Evolutionary conservation across 1,284 basidiomycete species (phyloP), one percentile per base, ranked within the genome.

Genomic region (Moniliella sp.): DNA sequence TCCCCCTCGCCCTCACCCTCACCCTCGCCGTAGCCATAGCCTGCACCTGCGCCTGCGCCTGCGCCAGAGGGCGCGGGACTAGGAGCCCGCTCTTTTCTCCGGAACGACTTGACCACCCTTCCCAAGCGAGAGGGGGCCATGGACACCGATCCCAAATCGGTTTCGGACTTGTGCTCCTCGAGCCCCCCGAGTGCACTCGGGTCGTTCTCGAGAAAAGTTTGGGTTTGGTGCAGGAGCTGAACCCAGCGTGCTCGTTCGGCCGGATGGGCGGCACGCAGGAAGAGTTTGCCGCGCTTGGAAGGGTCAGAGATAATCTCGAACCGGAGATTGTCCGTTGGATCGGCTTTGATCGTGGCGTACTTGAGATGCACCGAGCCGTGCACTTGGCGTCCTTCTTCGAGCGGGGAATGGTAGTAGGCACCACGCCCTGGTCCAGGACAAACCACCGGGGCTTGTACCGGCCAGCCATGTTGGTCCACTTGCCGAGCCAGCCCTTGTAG

Each of bases 381-480:
- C 31, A 75, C 76, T 1, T 82, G 75, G 19, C 86, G 66, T 7
- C 72, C 71, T 62, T 94, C 84, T 50, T 94, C 88, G 42, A 84
- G 82, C 49, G 84, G 80, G 48, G 78, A 76, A 18, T 79, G 77
- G 56, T 83, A 88, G 57, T 88, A 37, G 11, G 50, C 8, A 88
- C 63, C 18, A 78, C 67, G 4, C 83, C 88, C 39, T 79, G 73
- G 46, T 79, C 74, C 23, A 94, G 69, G 0, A 93, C 83, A 52
- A 94, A 91, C 83, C 86, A 94, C 0, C 88, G 69, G 0, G 78
- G 78, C 46, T 76, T 77, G 62, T 86, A 93, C 0, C 88, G 84
- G n/a, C n/a, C n/a, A n/a, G n/a, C n/a, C 25, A 86, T 75, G 48
- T 86, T 88, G 3, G 77, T 75, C 58, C 83, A 88, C 62, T 88